phyloP scores from a whole-genome alignment of 345 rosid genomes.

The Populus pruinosa region DNA sequence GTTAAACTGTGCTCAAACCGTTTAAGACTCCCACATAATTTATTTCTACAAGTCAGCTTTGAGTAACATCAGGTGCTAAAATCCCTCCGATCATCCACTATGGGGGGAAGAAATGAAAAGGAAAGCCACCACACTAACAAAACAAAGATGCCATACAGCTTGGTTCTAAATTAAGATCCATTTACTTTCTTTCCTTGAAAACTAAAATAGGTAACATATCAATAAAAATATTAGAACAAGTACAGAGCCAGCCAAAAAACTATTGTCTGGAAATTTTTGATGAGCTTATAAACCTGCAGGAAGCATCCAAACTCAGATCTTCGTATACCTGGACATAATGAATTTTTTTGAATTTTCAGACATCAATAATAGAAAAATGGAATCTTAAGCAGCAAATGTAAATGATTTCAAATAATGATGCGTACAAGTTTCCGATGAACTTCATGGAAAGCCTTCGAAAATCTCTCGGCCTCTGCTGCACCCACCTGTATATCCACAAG shows the following conservation, averaged over 20 bases:
- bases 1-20: neutral
- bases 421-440: constrained; percentile 79
- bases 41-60: neutral
- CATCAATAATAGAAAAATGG: neutral
- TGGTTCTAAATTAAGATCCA: too few relatives aligned
- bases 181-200: neutral
- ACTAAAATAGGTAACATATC: neutral
- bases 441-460: constrained; percentile 70
- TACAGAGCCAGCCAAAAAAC: constrained; percentile 3
- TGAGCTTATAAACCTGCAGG: constrained; percentile 36
- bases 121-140: neutral
- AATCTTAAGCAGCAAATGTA: neutral
- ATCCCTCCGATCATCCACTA: neutral
- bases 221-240: neutral
- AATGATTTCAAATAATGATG: neutral
- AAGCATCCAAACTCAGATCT: constrained; percentile 62
- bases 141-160: neutral
- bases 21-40: neutral
- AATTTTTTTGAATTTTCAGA: neutral
- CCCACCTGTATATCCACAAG: constrained; percentile 46
- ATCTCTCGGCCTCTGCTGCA: constrained; percentile 60
- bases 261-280: constrained; percentile 16
- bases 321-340: constrained; percentile 52
- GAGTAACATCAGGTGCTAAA: neutral
- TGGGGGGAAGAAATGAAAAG: neutral